Evolutionary conservation across 257 asterid genomes (phyloP), one percentile per base, ranked within the genome.

Genomic region (Scutellaria baicalensis): DNA sequence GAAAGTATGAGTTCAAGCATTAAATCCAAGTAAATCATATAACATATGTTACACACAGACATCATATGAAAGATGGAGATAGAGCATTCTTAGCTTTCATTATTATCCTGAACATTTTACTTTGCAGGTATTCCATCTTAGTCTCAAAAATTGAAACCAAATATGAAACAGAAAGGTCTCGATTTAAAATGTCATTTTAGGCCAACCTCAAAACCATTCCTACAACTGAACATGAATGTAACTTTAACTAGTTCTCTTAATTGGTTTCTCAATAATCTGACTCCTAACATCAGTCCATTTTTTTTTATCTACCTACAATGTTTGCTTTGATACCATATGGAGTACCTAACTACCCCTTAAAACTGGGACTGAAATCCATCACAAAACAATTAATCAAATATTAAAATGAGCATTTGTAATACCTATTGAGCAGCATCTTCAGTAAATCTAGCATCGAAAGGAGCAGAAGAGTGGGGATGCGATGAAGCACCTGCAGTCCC

Each of bases 341-440:
- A 27, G 33, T 27, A 27, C 33, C 2, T 27, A 27, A 27, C 5
- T 27, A 2, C 33, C 33, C 33, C 33, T 27, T 27, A 27, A 1
- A 27, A 27, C 47, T 35, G 59, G 9, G 7, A 14, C 39, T 35
- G 57, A 51, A 36, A 49, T 16, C 63, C 8, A 8, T 6, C 21
- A 65, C 47, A 18, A 38, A 50, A n/a, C 47, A 52, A 70, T 8
- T 9, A 42, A 66, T 9, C 42, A 77, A 59, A 63, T 54, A 56
- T 48, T 44, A 56, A 44, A 65, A 31, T 18, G 64, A 35, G 64
- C 11, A 51, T 48, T 9, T 27, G 40, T 9, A 45, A 17, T 78
- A 82, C 93, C 95, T 91, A 94, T 63, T 86, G 97, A 66, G 91
- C 82, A 71, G 86, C 72, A 75, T 94, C 97, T 73, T 94, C 99